Base-by-base conservation (phyloP, 2,329 filamentous ascomycete species). In the Apiospora saccharicola region DNA sequence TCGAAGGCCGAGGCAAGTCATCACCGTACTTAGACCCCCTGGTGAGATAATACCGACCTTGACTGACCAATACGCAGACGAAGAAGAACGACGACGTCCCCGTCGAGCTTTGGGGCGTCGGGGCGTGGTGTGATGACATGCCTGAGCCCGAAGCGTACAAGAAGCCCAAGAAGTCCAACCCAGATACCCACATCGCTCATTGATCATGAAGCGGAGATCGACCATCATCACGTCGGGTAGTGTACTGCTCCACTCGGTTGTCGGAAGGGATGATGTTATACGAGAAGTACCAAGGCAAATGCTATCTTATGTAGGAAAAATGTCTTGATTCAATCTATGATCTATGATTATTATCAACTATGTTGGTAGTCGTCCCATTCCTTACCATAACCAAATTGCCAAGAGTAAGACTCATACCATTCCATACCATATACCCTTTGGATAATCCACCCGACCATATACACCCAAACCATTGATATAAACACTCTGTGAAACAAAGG, bases 401-500 rank as follows among this genome's bases (percentile, higher is more conserved):
- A 8, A 7, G 16, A 61, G 26, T 12, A 13, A 57, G 34, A 22
- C 16, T 19, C 30, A 41, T 22, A n/a, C 53, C 26, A 37, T 37
- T 22, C 8, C 53, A 61, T 61, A 19, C 53, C 30, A 10, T 12
- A 34, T 22, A 12, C 26, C 53, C 46, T 22, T n/a, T 49, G 10
- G 13, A 51, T 51, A 26, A 26, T 3, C 6, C 46, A 49, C 10
- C 46, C 10, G 6, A 14, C 34, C 34, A 12, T 41, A n/a, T 2
- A 41, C 19, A 37, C 53, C 34, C 1, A n/a, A n/a, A 10, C 22
- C 34, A 41, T 37, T 41, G 57, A 41, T 34, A 64, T 41, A 10
- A 64, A 61, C 53, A 22, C 16, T 61, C 57, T 64, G 34, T 41
- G 8, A 64, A 64, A 64, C 57, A 64, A 64, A 64, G 30, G 57